Percentiles rank a stretch among this genome's conserved stretches.
Conservation (phyloP, 768 basidiomycete genomes). For the Mycena floridula region DNA sequence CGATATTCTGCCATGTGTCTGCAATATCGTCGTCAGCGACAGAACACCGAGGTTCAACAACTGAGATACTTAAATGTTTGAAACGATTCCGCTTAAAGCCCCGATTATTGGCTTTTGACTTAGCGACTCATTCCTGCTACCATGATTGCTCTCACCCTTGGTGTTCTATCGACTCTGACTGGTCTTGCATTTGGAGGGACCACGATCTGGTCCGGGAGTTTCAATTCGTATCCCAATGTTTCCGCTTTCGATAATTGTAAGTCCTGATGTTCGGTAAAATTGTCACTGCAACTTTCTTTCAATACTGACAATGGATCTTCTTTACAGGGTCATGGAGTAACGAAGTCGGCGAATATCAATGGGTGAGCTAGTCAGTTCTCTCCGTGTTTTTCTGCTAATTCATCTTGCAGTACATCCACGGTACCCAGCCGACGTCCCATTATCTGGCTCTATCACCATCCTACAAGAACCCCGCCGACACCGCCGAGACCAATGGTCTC, state of each 20-base stretch:
- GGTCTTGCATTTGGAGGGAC: slow-evolving; percentile 37
- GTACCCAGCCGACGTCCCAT: slow-evolving; percentile 39
- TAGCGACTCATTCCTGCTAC: too few species aligned
- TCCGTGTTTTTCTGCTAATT: not conserved
- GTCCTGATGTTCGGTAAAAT: slow-evolving; percentile 7
- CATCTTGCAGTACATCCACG: slow-evolving; percentile 44
- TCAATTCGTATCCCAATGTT: slow-evolving; percentile 39
- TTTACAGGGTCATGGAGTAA: slow-evolving; percentile 48
- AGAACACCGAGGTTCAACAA: too few species aligned
- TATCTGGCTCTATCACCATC: slow-evolving; percentile 45
- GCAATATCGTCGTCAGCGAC: too few species aligned
- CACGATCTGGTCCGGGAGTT: slow-evolving; percentile 49
- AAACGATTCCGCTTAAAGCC: too few species aligned
- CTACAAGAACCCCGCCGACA: slow-evolving; percentile 56
- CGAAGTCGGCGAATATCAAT: slow-evolving; percentile 52
- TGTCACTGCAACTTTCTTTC: slow-evolving; percentile 3
- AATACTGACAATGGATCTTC: slow-evolving; percentile 1
- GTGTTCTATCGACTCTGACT: slow-evolving; percentile 12
- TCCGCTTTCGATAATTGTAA: slow-evolving; percentile 49
- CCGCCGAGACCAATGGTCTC: slow-evolving; percentile 42
- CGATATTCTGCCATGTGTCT: too few species aligned
- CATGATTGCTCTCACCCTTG: slow-evolving; percentile 8
- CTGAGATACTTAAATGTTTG: too few species aligned
- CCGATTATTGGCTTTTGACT: too few species aligned
- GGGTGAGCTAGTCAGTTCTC: slow-evolving; percentile 34